Percentiles rank a stretch among this genome's conserved stretches.
These are phyloP conservation scores for Lachancea cidri DNA, from an alignment of 805 yeast genomes.

Conservation along the genomic window DNA sequence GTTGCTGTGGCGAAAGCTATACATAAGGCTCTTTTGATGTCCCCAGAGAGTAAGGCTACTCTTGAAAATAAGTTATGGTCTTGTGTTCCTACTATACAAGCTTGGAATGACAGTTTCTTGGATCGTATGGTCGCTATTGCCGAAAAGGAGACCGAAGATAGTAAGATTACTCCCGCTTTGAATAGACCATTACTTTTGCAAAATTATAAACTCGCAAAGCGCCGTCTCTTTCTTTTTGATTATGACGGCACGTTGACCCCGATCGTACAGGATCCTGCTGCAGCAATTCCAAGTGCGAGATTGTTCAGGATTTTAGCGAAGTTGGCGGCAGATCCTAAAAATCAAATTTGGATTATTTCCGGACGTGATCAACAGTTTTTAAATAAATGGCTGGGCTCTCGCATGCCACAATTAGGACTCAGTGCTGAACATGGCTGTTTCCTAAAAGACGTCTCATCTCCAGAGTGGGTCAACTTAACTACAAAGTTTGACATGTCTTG, in stretches of 20 bases:
- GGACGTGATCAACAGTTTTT: slow-evolving; percentile 92
- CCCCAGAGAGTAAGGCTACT: slow-evolving; percentile 39
- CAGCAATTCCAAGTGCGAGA: slow-evolving; percentile 87
- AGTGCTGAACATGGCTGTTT: slow-evolving; percentile 99
- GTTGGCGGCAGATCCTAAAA: slow-evolving; percentile 68
- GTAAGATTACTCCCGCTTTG: slow-evolving; percentile 72
- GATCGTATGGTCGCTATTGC: slow-evolving; percentile 38
- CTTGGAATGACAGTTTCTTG: slow-evolving; percentile 69
- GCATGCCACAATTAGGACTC: slow-evolving; percentile 60
- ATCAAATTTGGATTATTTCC: slow-evolving; percentile 90
- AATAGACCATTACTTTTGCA: slow-evolving; percentile 62
- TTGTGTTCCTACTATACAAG: slow-evolving; percentile 70
- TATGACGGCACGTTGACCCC: slow-evolving; percentile 98
- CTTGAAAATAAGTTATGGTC: slow-evolving; percentile 53
- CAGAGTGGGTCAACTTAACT: slow-evolving; percentile 79
- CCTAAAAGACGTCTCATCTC: slow-evolving; percentile 62
- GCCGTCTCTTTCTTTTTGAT: slow-evolving; percentile 83
- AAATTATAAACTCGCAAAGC: slow-evolving; percentile 53
- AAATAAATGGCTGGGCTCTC: slow-evolving; percentile 79
- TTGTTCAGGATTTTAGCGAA: slow-evolving; percentile 53
- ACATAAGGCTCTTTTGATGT: slow-evolving; percentile 57
- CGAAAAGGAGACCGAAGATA: slow-evolving; percentile 40
- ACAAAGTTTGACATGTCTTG: slow-evolving; percentile 86
- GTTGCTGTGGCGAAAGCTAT: slow-evolving; percentile 88
- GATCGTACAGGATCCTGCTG: slow-evolving; percentile 94